A percentile compares a stretch with the other conserved stretches of the same genome.
Evolutionary conservation across 805 yeast genomes (phyloP).

Genomic region (Hanseniaspora osmophila): DNA sequence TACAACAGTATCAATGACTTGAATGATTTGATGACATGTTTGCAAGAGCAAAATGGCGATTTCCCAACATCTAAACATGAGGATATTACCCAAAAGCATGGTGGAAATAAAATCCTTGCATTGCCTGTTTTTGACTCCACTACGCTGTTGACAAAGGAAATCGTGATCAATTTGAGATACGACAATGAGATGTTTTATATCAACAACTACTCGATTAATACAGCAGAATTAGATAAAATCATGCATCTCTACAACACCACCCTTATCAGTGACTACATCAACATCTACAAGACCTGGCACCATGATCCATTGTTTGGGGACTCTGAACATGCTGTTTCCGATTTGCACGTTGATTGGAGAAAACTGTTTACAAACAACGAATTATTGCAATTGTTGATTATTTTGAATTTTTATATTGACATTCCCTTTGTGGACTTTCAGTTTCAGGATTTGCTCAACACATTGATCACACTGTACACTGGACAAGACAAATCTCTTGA

Average conservation of each 20-base stretch:
- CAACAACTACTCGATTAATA: slow-evolving; percentile 9
- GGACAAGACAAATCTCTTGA: background rate
- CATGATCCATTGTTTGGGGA: background rate
- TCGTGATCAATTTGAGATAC: slow-evolving; percentile 3
- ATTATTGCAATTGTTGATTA: slow-evolving; percentile 9
- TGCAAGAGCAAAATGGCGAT: too few species aligned
- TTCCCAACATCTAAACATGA: too few species aligned
- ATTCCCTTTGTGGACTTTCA: slow-evolving; percentile 6
- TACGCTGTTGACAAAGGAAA: background rate
- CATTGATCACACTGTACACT: background rate
- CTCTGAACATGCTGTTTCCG: background rate
- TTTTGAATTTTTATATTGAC: slow-evolving; percentile 15
- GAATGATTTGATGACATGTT: background rate
- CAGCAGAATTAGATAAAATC: slow-evolving; percentile 5
- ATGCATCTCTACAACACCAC: slow-evolving; percentile 6
- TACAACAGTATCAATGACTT: slow-evolving; percentile 16
- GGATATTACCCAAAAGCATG: background rate
- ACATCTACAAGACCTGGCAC: background rate
- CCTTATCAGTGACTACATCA: background rate
- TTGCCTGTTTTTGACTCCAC: background rate
- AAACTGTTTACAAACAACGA: slow-evolving; percentile 9
- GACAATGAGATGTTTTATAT: slow-evolving; percentile 7
- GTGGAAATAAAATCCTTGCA: background rate
- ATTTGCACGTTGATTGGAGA: background rate
- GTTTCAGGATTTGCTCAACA: slow-evolving; percentile 2